Conservation (phyloP, 768 basidiomycete genomes). For the Trametes sanguinea region DNA sequence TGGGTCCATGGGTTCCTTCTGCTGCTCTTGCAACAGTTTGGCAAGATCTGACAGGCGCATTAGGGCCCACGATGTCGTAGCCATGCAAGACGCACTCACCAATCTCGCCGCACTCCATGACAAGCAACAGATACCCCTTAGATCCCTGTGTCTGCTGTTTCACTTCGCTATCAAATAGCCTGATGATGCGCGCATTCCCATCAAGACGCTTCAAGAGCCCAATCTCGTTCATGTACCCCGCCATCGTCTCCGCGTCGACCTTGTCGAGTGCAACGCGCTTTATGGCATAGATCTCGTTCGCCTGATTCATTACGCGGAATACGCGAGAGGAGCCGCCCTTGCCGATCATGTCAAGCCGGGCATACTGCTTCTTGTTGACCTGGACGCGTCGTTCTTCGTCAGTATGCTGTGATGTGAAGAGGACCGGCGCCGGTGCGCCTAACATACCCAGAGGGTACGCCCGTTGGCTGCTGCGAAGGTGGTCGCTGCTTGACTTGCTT, state of each 20-base stretch:
- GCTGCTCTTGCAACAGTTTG: slow-evolving; percentile 78
- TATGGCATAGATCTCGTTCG: slow-evolving; percentile 82
- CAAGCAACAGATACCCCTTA: slow-evolving; percentile 76
- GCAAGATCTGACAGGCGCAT: slow-evolving; percentile 60
- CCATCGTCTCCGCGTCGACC: slow-evolving; percentile 86
- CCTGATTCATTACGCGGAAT: slow-evolving; percentile 80
- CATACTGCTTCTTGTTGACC: slow-evolving; percentile 85
- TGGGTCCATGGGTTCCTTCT: slow-evolving; percentile 84
- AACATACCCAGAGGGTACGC: slow-evolving; percentile 16
- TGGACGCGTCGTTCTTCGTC: slow-evolving; percentile 21
- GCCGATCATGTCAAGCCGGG: slow-evolving; percentile 85
- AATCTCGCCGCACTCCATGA: slow-evolving; percentile 97
- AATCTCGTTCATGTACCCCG: slow-evolving; percentile 96
- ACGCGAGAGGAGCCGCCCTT: slow-evolving; percentile 96
- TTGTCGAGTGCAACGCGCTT: slow-evolving; percentile 91
- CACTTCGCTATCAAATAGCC: slow-evolving; percentile 88
- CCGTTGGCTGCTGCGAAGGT: neutral
- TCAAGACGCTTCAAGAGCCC: slow-evolving; percentile 89
- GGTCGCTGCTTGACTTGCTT: slow-evolving; percentile 13
- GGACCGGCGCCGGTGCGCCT: neutral
- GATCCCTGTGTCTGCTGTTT: slow-evolving; percentile 68
- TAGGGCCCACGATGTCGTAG: too few relatives aligned
- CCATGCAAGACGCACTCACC: slow-evolving; percentile 29
- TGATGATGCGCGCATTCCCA: slow-evolving; percentile 91
- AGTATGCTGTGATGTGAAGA: neutral